Evolutionary conservation across 2,329 filamentous ascomycete genomes (phyloP).

Genomic region (Zopfia rhizophila): DNA sequence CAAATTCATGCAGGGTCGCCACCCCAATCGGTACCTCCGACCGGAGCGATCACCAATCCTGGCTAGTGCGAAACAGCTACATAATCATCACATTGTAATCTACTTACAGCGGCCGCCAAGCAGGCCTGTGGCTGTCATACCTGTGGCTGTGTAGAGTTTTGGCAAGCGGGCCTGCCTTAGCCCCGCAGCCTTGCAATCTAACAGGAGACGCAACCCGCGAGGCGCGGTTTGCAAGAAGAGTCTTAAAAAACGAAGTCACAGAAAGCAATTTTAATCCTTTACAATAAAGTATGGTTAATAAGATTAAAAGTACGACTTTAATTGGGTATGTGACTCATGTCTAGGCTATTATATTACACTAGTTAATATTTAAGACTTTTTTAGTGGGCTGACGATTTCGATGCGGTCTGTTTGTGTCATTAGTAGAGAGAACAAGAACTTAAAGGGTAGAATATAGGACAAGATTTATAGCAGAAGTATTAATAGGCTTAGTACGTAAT

Average conservation of each 20-base stretch:
- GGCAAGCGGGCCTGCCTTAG: slow-evolving; percentile 1
- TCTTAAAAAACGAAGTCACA: slow-evolving; percentile 13
- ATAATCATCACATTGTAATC: too few relatives aligned
- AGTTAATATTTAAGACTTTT: slow-evolving; percentile 5
- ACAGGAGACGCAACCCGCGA: slow-evolving; percentile 11
- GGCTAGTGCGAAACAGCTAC: too few relatives aligned
- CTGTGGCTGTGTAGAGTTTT: slow-evolving; percentile 6
- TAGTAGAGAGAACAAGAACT: slow-evolving; percentile 10
- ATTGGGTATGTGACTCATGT: slow-evolving; percentile 9
- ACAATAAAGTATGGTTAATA: slow-evolving; percentile 5
- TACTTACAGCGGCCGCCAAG: too few relatives aligned
- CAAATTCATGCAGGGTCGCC: too few relatives aligned
- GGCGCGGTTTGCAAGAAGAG: slow-evolving; percentile 12
- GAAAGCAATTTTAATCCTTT: slow-evolving; percentile 5
- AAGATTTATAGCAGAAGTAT: slow-evolving; percentile 11
- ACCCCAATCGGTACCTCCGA: too few relatives aligned
- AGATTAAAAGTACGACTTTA: slow-evolving; percentile 7
- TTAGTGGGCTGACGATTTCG: slow-evolving; percentile 9
- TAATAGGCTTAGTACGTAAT: slow-evolving; percentile 8
- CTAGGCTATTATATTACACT: slow-evolving; percentile 6
- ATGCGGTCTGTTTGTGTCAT: slow-evolving; percentile 9
- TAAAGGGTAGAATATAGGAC: slow-evolving; percentile 8
- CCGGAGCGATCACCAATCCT: too few relatives aligned
- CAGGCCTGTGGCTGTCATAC: slow-evolving; percentile 1
- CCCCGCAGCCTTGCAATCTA: slow-evolving; percentile 4